Percentiles rank a stretch among this genome's conserved stretches.
These are phyloP conservation scores for Aeschynomene evenia DNA, from an alignment of 306 rosid genomes.

Conservation along the genomic window DNA sequence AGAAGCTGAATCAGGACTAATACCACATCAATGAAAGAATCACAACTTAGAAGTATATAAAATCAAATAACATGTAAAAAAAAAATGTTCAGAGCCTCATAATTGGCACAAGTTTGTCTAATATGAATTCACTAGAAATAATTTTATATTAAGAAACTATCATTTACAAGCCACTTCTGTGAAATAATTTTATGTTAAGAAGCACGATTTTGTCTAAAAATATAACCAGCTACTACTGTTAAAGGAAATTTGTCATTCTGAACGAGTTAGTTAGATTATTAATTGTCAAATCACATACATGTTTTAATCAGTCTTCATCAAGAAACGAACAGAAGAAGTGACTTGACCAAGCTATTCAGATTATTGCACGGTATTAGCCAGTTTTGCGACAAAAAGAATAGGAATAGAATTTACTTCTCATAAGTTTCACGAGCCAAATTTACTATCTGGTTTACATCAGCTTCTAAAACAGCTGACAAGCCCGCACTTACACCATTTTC, in stretches of 20 bases:
- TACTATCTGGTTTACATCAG: slow-evolving; percentile 70
- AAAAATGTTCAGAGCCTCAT: not conserved
- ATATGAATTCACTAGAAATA: slow-evolving; percentile 18
- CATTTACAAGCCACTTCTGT: not conserved
- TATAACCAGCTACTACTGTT: slow-evolving; percentile 2
- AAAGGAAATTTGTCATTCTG: not conserved
- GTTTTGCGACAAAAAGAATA: slow-evolving; percentile 18
- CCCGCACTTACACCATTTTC: slow-evolving; percentile 71
- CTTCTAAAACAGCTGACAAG: slow-evolving; percentile 76
- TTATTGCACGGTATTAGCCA: not conserved
- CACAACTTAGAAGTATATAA: not conserved
- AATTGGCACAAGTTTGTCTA: slow-evolving; percentile 9
- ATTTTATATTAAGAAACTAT: not conserved
- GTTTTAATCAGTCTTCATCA: slow-evolving; percentile 16
- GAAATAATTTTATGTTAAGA: not conserved
- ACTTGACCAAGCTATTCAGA: not conserved
- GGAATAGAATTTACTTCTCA: slow-evolving; percentile 64
- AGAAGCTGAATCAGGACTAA: slow-evolving; percentile 11
- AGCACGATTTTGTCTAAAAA: not conserved
- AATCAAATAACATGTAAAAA: slow-evolving; percentile 8
- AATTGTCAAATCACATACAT: slow-evolving; percentile 6
- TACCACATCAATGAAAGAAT: not conserved
- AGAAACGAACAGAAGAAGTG: not conserved
- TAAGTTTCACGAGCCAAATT: slow-evolving; percentile 66
- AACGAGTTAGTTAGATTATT: not conserved